Conservation (phyloP, 257 asterid genomes). For the Paulownia fortunei region DNA sequence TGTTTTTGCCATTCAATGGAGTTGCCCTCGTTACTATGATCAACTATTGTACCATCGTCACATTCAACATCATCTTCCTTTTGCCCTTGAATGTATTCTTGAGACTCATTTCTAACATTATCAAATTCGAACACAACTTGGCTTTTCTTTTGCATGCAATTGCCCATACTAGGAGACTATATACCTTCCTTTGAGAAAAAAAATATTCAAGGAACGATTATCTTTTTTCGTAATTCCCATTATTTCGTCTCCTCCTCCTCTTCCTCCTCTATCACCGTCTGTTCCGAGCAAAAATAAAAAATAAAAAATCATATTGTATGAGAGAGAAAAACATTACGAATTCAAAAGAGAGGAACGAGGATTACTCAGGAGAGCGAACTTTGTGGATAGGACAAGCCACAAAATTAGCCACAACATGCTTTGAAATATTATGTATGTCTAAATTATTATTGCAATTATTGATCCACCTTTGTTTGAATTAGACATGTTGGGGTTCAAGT, state of each 20-base stretch:
- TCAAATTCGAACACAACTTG: slow-evolving; percentile 14
- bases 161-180: slow-evolving; percentile 41
- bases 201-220: background rate
- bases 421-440: background rate
- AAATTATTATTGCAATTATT: slow-evolving; percentile 16
- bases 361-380: slow-evolving; percentile 6
- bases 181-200: slow-evolving; percentile 10
- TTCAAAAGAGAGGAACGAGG: slow-evolving; percentile 2
- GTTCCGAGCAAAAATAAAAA: background rate
- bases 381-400: slow-evolving; percentile 21
- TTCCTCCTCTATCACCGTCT: background rate
- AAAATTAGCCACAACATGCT: slow-evolving; percentile 14
- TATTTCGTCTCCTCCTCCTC: slow-evolving; percentile 34
- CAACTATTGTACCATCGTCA: background rate
- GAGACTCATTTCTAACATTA: slow-evolving; percentile 11
- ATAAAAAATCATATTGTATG: background rate
- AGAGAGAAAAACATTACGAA: slow-evolving; percentile 27
- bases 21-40: background rate
- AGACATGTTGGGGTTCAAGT: background rate
- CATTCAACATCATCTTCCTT: slow-evolving; percentile 4
- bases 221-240: slow-evolving; percentile 2
- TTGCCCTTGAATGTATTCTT: background rate
- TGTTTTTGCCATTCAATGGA: background rate
- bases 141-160: slow-evolving; percentile 42
- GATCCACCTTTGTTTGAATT: background rate